Conservation (phyloP, 495 filamentous ascomycete species). For the Astrothelium subdiscretum region DNA sequence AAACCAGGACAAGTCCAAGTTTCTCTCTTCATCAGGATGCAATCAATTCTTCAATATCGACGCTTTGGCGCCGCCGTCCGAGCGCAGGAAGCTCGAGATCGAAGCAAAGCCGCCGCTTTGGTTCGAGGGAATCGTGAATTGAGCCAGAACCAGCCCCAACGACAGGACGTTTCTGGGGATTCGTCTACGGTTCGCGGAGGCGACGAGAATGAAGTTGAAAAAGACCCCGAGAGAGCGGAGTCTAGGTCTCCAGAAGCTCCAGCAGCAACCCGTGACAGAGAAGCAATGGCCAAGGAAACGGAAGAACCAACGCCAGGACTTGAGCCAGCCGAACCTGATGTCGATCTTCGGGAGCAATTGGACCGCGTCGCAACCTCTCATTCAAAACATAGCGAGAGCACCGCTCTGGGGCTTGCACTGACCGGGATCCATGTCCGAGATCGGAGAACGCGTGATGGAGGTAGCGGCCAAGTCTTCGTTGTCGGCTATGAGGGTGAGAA, state of each 20-base stretch:
- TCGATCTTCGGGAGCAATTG: constrained; percentile 9
- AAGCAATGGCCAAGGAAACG: constrained; percentile 1
- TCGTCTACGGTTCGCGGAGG: not conserved
- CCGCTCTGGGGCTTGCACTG: constrained; percentile 24
- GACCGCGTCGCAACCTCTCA: constrained; percentile 2
- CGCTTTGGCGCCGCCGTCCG: constrained; percentile 28
- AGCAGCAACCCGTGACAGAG: constrained; percentile 10
- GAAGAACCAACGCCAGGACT: not conserved
- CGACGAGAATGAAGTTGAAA: constrained; percentile 15
- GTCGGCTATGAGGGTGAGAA: constrained; percentile 45
- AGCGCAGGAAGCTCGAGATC: constrained; percentile 20
- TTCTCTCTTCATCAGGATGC: constrained; percentile 10
- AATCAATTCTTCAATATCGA: constrained; percentile 30
- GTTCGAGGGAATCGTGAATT: not conserved
- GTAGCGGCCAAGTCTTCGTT: constrained; percentile 39
- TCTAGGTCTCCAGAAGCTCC: not conserved
- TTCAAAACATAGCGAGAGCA: constrained; percentile 22
- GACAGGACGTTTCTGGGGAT: not conserved
- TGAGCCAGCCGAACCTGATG: constrained; percentile 4
- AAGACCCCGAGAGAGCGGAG: not conserved
- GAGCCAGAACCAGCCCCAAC: not conserved
- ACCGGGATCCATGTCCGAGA: constrained; percentile 33
- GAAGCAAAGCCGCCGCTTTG: constrained; percentile 2
- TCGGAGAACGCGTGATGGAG: constrained; percentile 21
- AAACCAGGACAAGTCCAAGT: not conserved